Conservation (phyloP, 345 rosid genomes). For the Eucalyptus regnans region DNA sequence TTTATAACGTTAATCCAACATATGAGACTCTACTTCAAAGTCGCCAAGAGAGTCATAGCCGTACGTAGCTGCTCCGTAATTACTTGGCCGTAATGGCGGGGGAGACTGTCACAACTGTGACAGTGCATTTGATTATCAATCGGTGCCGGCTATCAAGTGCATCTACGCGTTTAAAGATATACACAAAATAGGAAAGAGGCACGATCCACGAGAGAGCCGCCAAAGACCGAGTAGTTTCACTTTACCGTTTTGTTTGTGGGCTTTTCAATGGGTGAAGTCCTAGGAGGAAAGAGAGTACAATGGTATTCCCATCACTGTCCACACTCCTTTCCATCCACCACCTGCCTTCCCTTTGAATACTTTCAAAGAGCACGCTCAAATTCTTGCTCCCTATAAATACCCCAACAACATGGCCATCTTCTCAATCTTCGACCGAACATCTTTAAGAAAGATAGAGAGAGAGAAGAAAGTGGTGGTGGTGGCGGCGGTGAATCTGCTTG, state of each 20-base stretch:
- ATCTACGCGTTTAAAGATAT: not conserved
- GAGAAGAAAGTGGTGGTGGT: not conserved
- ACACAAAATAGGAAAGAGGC: not conserved
- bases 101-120: not conserved
- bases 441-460: not conserved
- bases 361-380: not conserved
- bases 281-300: not conserved
- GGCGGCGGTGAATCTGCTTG: not conserved
- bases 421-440: not conserved
- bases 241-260: not conserved
- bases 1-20: too few relatives aligned
- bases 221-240: not conserved
- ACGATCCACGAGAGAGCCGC: not conserved
- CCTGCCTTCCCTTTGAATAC: not conserved
- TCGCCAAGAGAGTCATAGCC: too few relatives aligned
- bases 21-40: too few relatives aligned
- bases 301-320: not conserved
- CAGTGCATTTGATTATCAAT: not conserved
- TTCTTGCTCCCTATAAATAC: not conserved
- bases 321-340: not conserved
- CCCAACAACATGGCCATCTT: not conserved
- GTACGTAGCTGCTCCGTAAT: too few relatives aligned
- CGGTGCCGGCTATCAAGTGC: too few relatives aligned
- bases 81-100: too few relatives aligned
- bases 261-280: not conserved